Percentiles rank a stretch among this genome's conserved stretches.
These are phyloP conservation scores for Cladosporium sp. DNA, from an alignment of 2,329 filamentous ascomycete species.

Conservation along the genomic window DNA sequence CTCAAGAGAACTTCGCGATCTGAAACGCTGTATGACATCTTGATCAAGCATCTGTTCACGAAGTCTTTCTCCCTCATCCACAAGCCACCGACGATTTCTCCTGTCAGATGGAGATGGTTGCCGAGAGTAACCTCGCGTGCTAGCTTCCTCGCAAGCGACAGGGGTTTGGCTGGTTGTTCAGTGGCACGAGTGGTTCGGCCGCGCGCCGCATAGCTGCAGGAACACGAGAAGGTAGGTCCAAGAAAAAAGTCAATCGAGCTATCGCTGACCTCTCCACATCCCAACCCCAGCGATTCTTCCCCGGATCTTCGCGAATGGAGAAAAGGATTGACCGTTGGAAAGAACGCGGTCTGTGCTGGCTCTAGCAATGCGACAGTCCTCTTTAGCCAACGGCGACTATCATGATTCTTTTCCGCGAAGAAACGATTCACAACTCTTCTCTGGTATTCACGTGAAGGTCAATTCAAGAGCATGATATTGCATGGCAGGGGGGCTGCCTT, in stretches of 20 bases:
- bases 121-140: constrained; percentile 1
- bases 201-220: not conserved
- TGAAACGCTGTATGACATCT: not conserved
- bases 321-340: not conserved
- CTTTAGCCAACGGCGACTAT: not conserved
- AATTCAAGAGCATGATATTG: too few relatives aligned
- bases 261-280: not conserved
- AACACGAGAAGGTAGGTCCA: constrained; percentile 8
- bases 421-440: too few relatives aligned
- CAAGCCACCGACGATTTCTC: not conserved
- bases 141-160: constrained; percentile 6
- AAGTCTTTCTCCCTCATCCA: not conserved
- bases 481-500: not conserved
- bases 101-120: not conserved
- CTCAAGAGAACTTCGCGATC: not conserved
- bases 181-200: constrained; percentile 1
- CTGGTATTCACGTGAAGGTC: too few relatives aligned
- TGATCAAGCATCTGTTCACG: too few relatives aligned
- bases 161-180: not conserved
- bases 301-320: too few relatives aligned
- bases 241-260: not conserved
- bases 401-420: not conserved
- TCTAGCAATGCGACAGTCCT: not conserved
- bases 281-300: too few relatives aligned
- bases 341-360: not conserved